phyloP scores from a whole-genome alignment of 2,329 filamentous ascomycete genomes.

The Diaporthe longicolla region DNA sequence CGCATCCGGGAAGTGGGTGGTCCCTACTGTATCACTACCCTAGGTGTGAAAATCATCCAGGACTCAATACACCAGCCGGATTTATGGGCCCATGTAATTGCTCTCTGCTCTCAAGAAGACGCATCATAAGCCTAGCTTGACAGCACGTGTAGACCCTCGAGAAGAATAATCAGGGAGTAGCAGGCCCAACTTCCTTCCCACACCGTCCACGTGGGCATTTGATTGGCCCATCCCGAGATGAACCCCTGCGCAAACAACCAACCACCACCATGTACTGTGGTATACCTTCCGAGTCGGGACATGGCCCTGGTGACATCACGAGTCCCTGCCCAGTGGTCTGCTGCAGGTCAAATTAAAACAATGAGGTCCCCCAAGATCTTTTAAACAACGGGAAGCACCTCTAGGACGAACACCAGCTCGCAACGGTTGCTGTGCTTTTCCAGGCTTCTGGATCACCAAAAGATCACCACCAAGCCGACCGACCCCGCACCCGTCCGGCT shows the following conservation, averaged over 20 bases:
- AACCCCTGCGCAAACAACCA: conserved; percentile 16
- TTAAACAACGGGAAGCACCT: not conserved
- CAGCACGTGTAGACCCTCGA: conserved; percentile 21
- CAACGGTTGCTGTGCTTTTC: not conserved
- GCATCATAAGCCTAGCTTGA: not conserved
- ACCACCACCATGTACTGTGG: not conserved
- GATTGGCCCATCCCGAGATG: conserved; percentile 29
- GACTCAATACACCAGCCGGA: not conserved
- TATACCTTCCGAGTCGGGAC: not conserved
- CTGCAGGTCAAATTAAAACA: not conserved
- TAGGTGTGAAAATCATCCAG: too few species aligned
- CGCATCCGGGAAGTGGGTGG: not conserved
- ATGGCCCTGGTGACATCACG: conserved; percentile 33
- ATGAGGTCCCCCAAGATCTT: not conserved
- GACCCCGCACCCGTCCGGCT: not conserved
- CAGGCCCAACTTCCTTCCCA: not conserved
- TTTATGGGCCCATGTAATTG: not conserved
- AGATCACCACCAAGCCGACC: not conserved
- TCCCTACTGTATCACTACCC: not conserved
- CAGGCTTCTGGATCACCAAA: not conserved
- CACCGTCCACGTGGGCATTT: conserved; percentile 34
- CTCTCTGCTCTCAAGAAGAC: not conserved
- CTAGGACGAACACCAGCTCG: conserved; percentile 28
- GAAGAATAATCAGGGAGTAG: not conserved
- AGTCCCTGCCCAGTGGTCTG: not conserved